Evolutionary conservation across 2,329 filamentous ascomycete genomes (phyloP), one percentile per base, ranked within the genome.

Genomic region (Neofusicoccum ribis): DNA sequence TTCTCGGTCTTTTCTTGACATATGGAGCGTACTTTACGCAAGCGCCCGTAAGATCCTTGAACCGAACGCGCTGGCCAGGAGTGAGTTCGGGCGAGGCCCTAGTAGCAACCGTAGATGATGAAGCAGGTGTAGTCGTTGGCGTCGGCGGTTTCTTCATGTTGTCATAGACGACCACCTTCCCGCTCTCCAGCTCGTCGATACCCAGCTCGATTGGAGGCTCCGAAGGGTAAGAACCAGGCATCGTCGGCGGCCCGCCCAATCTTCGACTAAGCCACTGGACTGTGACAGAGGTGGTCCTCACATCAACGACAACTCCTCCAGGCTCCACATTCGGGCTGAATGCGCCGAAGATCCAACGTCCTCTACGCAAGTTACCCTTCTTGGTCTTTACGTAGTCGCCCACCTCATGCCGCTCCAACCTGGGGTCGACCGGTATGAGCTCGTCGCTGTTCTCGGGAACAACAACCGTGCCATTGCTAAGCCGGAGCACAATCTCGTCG

Each of bases 381-480:
- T 82, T 82, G 0, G 84, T 84, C 60, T 78, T 78, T 17, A 84
- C 81, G 27, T 80, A 77, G 68, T 86, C 83, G 66, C 83, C 83
- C 1, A 83, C 74, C 47, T 76, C 76, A 49, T 81, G 78, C 4
- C 74, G 72, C 34, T 78, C 78, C 17, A 76, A 69, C 11, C 69
- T 67, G 8, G 70, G 68, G 23, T 82, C 70, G 11, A 76, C 72
- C n/a, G 71, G 70, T 23, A 73, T 72, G 20, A 79, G 73, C 44
- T 84, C 80, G 12, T 75, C 70, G 0, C 82, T 75, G 41, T 83
- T 77, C 34, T 81, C 76, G 9, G 86, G 78, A 3, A 83, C 79
- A 8, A 88, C 85, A 2, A 87, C 81, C 37, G 79, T 83, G 54
- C 82, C 82, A 71, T 88, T 83, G 6, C 76, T 71, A 12, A 88